Conservation (phyloP, 208 protist species). For the Trypanosoma vivax region DNA sequence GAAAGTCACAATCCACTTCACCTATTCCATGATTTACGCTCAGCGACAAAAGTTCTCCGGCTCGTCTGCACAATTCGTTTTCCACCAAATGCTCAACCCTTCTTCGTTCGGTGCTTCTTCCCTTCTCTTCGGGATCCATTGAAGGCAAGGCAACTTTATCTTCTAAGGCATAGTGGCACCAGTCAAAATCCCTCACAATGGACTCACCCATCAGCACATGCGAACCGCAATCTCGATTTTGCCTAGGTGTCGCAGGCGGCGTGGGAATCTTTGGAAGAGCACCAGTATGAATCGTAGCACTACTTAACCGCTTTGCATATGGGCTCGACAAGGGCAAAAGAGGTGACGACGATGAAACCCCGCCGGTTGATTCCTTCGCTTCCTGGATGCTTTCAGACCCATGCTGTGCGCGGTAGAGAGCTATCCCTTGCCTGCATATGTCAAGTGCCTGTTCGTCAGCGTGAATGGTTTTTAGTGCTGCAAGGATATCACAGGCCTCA, state of each 20-base stretch:
- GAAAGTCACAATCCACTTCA: slow-evolving; percentile 74
- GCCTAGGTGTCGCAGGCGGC: not conserved
- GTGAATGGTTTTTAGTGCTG: slow-evolving; percentile 34
- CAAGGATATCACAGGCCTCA: slow-evolving; percentile 27
- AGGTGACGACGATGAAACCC: not conserved
- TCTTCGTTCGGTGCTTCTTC: slow-evolving; percentile 31
- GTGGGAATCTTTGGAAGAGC: not conserved
- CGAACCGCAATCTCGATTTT: not conserved
- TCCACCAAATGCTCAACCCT: slow-evolving; percentile 67
- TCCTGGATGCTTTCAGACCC: slow-evolving; percentile 53
- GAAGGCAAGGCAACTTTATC: slow-evolving; percentile 13
- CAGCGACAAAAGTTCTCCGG: slow-evolving; percentile 56
- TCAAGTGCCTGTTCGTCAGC: slow-evolving; percentile 62
- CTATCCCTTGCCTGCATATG: slow-evolving; percentile 74
- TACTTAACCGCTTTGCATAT: not conserved
- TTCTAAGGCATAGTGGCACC: slow-evolving; percentile 28
- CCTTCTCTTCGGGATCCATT: slow-evolving; percentile 15
- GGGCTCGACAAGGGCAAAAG: no score
- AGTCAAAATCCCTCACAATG: slow-evolving; percentile 29
- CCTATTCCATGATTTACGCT: slow-evolving; percentile 29
- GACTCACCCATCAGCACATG: not conserved
- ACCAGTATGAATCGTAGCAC: no score
- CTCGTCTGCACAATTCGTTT: slow-evolving; percentile 49
- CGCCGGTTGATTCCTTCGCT: not conserved
- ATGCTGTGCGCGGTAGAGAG: slow-evolving; percentile 56